These are phyloP conservation scores for Penicillium concentricum DNA, from an alignment of 2,329 filamentous ascomycete genomes.

Conservation along the genomic window DNA sequence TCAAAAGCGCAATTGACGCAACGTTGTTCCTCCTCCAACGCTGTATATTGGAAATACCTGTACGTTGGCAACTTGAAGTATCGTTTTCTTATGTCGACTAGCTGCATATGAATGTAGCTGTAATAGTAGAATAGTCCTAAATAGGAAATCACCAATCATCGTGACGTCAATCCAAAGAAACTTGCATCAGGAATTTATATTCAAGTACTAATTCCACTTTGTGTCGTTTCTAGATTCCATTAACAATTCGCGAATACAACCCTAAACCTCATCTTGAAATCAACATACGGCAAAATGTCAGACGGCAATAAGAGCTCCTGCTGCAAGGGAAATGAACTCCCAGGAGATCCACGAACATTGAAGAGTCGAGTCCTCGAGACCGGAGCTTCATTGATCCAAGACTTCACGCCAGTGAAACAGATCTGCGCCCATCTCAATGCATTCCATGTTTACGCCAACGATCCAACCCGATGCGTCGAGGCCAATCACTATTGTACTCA, in stretches of 20 bases:
- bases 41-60: no score
- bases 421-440: constrained; percentile 83
- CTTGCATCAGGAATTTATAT: neutral
- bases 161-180: constrained; percentile 1
- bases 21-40: no score
- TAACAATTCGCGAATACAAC: neutral
- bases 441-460: constrained; percentile 79
- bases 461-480: constrained; percentile 68
- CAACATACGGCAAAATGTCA: constrained; percentile 15
- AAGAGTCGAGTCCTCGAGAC: constrained; percentile 41
- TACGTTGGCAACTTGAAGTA: no score
- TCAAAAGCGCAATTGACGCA: neutral
- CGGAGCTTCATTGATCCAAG: constrained; percentile 38
- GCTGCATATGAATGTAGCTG: neutral
- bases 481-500: constrained; percentile 85
- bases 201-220: neutral
- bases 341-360: constrained; percentile 33
- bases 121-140: neutral
- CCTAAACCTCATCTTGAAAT: neutral
- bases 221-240: neutral
- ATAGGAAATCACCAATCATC: neutral
- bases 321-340: constrained; percentile 14
- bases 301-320: neutral
- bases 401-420: constrained; percentile 68
- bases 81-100: no score